Base-by-base conservation (phyloP, 495 filamentous ascomycete genomes). In the Penicillium steckii region DNA sequence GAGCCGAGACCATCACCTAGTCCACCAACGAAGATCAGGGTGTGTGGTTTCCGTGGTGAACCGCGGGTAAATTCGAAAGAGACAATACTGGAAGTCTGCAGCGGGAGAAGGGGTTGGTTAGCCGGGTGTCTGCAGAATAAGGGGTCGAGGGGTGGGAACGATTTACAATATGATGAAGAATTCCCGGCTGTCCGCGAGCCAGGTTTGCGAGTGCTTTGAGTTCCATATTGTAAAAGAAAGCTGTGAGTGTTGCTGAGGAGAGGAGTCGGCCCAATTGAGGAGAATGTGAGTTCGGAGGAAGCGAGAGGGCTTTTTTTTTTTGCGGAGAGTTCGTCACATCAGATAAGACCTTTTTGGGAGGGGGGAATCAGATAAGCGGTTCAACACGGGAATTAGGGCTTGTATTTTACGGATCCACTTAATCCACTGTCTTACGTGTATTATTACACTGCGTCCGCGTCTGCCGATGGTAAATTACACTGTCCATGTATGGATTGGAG, bases 1-100 rank as follows among this genome's bases (percentile, higher is more conserved):
- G 84, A 85, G 44, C 85, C 77, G 33, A 90, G 79, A 13, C 85
- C 87, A 65, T 92, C 90, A 50, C 80, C 83, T 26, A 96, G 80
- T 4, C 63, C 63, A 27, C 63, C 63, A 12, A 66, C 53, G n/a
- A 66, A 66, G 38, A 66, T 19, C 10, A 66, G 50, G 1, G 60
- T 64, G 58, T 66, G 54, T 13, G 63, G 63, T 44, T 64, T 66
- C 10, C 44, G 50, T 27, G 53, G 44, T 15, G 50, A 48, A 12
- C 63, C 61, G 38, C 55, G 57, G 30, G 63, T 66, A 46, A 61
- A 56, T 55, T 66, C 63, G 47, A 66, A 64, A n/a, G 63, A 53
- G 50, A 61, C 43, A 12, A 66, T 50, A 27, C 40, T 56, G 8
- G 58, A 38, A 8, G 60, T 64, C 63, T 66, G 47, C n/a, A n/a